Evolutionary conservation across 2,329 filamentous ascomycete genomes (phyloP).

Genomic region (Ophiosphaerella narmari): DNA sequence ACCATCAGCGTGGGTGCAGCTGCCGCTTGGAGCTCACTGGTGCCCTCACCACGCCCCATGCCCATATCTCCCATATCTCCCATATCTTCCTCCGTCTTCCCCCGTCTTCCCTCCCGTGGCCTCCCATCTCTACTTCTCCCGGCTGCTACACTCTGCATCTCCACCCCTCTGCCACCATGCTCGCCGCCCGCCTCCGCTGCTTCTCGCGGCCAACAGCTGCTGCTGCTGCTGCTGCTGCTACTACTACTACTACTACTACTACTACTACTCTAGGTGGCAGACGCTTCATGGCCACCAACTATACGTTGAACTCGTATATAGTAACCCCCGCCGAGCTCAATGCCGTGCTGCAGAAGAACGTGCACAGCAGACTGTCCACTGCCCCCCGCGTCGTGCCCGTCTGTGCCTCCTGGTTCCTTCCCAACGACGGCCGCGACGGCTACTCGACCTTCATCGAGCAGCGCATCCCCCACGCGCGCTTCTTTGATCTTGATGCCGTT

Average conservation of each 20-base stretch:
- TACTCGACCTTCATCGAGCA: conserved; percentile 78
- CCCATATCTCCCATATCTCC: background rate
- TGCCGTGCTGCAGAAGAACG: conserved; percentile 80
- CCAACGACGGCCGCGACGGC: conserved; percentile 84
- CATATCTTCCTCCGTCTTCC: background rate
- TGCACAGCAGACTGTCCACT: conserved; percentile 77
- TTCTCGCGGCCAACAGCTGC: no score
- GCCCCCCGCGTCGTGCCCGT: conserved; percentile 84
- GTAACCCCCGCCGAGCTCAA: conserved; percentile 83
- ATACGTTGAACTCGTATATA: conserved; percentile 75
- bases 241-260: no score
- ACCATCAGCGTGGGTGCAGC: background rate
- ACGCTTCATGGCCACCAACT: conserved; percentile 36
- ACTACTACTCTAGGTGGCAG: conserved; percentile 9
- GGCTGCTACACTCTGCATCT: conserved; percentile 3
- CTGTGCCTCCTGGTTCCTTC: conserved; percentile 94
- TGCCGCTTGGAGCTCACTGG: conserved; percentile 15
- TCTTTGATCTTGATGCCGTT: conserved; percentile 94
- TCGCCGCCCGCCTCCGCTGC: conserved; percentile 34
- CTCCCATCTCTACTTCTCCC: background rate
- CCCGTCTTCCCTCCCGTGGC: no score
- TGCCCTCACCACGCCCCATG: conserved; percentile 16
- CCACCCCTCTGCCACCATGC: conserved; percentile 32
- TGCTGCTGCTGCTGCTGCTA: no score
- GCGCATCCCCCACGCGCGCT: conserved; percentile 86